phyloP scores from a whole-genome alignment of 306 rosid species.

The Sophora flavescens region DNA sequence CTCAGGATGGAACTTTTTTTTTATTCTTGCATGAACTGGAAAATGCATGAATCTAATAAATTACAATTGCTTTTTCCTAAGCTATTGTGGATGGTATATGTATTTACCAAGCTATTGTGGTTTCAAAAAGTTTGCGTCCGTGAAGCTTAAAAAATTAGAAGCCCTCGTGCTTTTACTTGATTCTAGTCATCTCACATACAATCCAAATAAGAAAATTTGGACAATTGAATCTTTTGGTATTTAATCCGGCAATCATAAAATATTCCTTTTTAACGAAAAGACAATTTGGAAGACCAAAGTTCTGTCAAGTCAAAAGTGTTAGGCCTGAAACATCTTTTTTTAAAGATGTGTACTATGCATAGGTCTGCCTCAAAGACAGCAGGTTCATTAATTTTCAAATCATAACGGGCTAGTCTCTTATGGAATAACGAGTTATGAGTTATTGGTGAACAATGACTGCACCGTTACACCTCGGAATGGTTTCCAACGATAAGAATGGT shows the following conservation, averaged over 20 bases:
- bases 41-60: no score
- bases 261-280: neutral
- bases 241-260: neutral
- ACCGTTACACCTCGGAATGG: neutral
- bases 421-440: neutral
- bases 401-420: neutral
- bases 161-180: neutral
- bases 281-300: neutral
- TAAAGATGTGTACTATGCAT: neutral
- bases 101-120: no score
- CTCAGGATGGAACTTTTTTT: neutral
- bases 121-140: neutral
- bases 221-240: neutral
- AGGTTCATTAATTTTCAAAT: neutral
- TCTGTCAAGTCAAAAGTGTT: neutral
- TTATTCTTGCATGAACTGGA: no score
- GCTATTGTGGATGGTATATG: no score
- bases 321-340: neutral
- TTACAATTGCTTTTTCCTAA: no score
- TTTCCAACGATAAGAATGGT: neutral
- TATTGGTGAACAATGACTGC: constrained; percentile 4
- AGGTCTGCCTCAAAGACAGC: neutral
- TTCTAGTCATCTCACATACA: neutral
- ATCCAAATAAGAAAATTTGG: neutral
- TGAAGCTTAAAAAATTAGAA: neutral